A percentile compares a stretch with the other conserved stretches of the same genome.
These are phyloP conservation scores for Salix caprea DNA, from an alignment of 345 rosid species.

Conservation along the genomic window DNA sequence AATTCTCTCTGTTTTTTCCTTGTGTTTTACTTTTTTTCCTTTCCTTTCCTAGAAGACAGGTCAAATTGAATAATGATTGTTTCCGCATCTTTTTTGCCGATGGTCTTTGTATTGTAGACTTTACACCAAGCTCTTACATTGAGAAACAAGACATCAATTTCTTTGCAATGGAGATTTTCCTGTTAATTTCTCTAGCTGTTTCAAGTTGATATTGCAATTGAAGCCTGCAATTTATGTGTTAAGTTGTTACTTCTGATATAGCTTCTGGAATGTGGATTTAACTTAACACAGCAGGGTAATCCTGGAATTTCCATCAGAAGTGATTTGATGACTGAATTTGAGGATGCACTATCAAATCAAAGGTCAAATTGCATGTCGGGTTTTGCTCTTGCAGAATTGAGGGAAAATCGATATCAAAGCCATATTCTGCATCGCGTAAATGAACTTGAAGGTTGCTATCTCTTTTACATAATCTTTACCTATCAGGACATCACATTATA, in stretches of 20 bases:
- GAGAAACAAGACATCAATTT: not conserved
- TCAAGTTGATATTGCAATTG: not conserved
- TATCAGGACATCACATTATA: not conserved
- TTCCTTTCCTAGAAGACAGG: too few species aligned
- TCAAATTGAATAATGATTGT: too few species aligned
- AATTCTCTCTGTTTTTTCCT: too few species aligned
- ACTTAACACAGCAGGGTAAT: constrained; percentile 37
- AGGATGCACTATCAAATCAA: constrained; percentile 73
- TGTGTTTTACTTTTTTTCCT: too few species aligned
- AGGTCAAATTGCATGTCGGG: constrained; percentile 53
- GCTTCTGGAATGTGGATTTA: constrained; percentile 14
- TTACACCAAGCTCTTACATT: not conserved
- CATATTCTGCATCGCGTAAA: constrained; percentile 63
- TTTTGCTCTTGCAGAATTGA: constrained; percentile 42
- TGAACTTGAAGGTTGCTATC: constrained; percentile 75
- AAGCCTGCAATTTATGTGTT: not conserved
- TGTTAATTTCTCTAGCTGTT: not conserved
- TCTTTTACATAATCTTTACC: constrained; percentile 7
- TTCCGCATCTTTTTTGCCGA: not conserved
- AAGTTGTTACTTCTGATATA: not conserved
- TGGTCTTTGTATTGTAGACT: not conserved
- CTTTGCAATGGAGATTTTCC: not conserved
- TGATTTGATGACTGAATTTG: constrained; percentile 74
- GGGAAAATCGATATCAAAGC: constrained; percentile 51
- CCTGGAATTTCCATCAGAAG: constrained; percentile 32